Base-by-base conservation (phyloP, 2,329 filamentous ascomycete genomes). In the Seiridium unicorne region DNA sequence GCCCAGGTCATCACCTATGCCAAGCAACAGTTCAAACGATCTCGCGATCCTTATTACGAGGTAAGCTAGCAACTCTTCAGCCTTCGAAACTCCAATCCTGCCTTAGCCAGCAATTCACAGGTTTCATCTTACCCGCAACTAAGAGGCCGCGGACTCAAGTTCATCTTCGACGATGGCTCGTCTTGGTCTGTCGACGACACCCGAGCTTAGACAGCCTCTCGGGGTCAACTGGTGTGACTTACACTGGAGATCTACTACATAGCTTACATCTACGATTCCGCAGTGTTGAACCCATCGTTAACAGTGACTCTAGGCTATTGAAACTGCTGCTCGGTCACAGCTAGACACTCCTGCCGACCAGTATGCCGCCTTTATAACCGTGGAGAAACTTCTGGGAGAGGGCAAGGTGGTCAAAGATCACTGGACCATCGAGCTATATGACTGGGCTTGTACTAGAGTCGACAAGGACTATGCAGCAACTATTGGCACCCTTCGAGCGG, bases 31-130 rank as follows among this genome's bases (percentile, higher is more conserved):
- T 74, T 75, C 60, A 79, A 78, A 64, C 70, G 75, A 1, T 76
- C 75, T 47, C 83, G 84, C 56, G 83, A 86, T 47, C 74, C 80
- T 6, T 87, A 86, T 66, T 86, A 82, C 65, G 78, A 84, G 73
- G 82, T 85, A 66, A 61, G 76, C 57, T 1, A 5, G 26, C 9
- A 10, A 38, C 13, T 5, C 38, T 42, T 7, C 38, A 7, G 38
- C 13, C 38, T 42, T 13, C 13, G 38, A 42, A 42, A 8, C 38
- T 8, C 38, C 38, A 7, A 42, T 42, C 7, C 38, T 7, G 13
- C 38, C 38, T 42, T 42, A 8, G 38, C 38, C 38, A 26, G 18
- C 18, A 26, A 26, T 1, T 26, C 18, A 26, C 18, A 26, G 18
- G 18, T 26, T 26, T 26, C 18, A 26, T 26, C 18, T 26, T 26